Percentiles rank a stretch among this genome's conserved stretches.
phyloP scores from a whole-genome alignment of 352 stramenopile species.

The Globisporangium solare region DNA sequence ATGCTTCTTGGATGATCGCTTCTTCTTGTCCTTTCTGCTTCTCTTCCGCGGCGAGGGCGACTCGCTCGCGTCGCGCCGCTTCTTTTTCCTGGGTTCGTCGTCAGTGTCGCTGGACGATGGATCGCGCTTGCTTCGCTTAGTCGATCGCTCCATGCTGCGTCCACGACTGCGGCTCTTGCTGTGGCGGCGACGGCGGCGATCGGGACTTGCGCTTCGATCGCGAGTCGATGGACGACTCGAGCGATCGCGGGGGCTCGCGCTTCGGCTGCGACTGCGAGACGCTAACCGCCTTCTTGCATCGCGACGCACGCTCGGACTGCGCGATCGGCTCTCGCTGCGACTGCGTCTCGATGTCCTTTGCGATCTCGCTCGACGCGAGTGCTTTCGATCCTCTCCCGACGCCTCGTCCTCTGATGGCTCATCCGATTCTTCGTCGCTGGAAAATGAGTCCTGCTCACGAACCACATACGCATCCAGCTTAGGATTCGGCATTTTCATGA shows the following conservation, averaged over 20 bases:
- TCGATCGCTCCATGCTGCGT: background rate
- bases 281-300: background rate
- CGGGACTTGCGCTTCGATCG: constrained; percentile 25
- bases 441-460: constrained; percentile 23
- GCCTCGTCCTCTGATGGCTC: constrained; percentile 2
- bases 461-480: background rate
- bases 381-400: constrained; percentile 2
- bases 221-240: constrained; percentile 15
- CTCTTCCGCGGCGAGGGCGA: background rate
- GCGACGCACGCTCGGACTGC: constrained; percentile 5
- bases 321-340: constrained; percentile 12
- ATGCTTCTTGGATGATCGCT: constrained; percentile 4
- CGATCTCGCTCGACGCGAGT: constrained; percentile 14
- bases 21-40: constrained; percentile 2
- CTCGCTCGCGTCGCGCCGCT: background rate
- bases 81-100: background rate
- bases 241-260: constrained; percentile 5
- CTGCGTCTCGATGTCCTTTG: constrained; percentile 6
- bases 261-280: constrained; percentile 16
- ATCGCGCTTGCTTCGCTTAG: constrained; percentile 2
- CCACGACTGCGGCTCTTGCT: constrained; percentile 19
- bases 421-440: constrained; percentile 21
- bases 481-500: no score
- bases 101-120: background rate
- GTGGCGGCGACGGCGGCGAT: constrained; percentile 10